phyloP scores from a whole-genome alignment of 192 early-diverging fungal species.

The Umbelopsis sp. region DNA sequence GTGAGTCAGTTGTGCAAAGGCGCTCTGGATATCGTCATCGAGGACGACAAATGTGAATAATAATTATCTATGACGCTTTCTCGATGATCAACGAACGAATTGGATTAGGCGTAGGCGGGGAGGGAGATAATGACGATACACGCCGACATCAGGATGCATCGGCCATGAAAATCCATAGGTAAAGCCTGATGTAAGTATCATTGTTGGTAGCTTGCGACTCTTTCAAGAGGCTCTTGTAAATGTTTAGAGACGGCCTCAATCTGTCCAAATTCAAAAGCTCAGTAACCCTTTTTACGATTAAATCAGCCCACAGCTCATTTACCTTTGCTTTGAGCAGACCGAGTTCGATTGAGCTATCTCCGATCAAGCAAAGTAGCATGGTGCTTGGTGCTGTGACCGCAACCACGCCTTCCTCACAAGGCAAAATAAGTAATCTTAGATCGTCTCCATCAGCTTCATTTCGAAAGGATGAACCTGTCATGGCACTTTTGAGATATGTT shows the following conservation, averaged over 20 bases:
- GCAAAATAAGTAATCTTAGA: slow-evolving; percentile 3
- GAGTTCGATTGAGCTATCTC: slow-evolving; percentile 46
- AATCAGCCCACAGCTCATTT: background rate
- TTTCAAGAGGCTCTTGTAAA: background rate
- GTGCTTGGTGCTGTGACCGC: slow-evolving; percentile 45
- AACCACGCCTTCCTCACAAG: slow-evolving; percentile 46
- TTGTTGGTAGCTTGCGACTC: slow-evolving; percentile 7
- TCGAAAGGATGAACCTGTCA: background rate
- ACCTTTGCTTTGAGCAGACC: slow-evolving; percentile 58
- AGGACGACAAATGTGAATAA: background rate
- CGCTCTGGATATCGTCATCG: background rate
- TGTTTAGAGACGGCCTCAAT: background rate
- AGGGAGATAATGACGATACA: background rate
- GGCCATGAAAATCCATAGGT: background rate
- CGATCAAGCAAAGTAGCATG: slow-evolving; percentile 60
- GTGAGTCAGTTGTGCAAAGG: too few species aligned
- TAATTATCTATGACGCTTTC: background rate
- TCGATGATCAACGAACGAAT: background rate
- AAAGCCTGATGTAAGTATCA: background rate
- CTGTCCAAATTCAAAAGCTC: background rate
- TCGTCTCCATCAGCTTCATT: slow-evolving; percentile 2
- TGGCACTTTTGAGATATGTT: slow-evolving; percentile 33
- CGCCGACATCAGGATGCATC: background rate
- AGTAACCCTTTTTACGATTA: background rate
- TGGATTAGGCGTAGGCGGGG: background rate